A percentile compares a stretch with the other conserved stretches of the same genome.
phyloP scores from a whole-genome alignment of 495 filamentous ascomycete species.

The Alectoria sarmentosa region DNA sequence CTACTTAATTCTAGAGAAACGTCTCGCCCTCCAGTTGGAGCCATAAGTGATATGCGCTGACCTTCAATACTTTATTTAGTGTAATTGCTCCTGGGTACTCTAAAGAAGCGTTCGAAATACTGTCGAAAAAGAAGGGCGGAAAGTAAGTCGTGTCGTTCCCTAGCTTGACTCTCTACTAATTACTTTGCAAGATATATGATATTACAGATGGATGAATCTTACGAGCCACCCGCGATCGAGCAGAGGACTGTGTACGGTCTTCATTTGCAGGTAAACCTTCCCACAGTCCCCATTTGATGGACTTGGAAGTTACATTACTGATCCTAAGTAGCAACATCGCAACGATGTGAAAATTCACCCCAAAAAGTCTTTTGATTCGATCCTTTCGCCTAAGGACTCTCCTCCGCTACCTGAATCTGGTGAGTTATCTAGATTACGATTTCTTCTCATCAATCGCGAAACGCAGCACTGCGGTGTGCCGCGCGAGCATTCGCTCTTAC shows the following conservation, averaged over 20 bases:
- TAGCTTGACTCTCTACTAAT: no score
- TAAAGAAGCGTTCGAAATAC: slow-evolving; percentile 75
- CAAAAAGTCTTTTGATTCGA: slow-evolving; percentile 68
- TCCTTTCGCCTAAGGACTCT: slow-evolving; percentile 78
- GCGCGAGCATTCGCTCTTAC: no score
- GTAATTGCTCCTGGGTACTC: slow-evolving; percentile 77
- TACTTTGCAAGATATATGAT: slow-evolving; percentile 45
- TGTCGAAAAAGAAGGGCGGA: slow-evolving; percentile 97
- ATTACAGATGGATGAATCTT: slow-evolving; percentile 83
- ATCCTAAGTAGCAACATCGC: slow-evolving; percentile 55
- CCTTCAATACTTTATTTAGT: no score
- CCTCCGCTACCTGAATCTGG: slow-evolving; percentile 58
- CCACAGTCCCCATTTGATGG: no score
- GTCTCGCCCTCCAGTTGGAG: no score
- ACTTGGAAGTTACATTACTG: no score
- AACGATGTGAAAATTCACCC: slow-evolving; percentile 86
- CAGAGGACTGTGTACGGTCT: slow-evolving; percentile 83
- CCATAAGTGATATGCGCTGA: no score
- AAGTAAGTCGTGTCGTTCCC: slow-evolving; percentile 54
- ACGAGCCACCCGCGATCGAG: slow-evolving; percentile 69
- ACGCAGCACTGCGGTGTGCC: no score
- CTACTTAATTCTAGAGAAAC: no score
- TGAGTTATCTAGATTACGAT: no score
- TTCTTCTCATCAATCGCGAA: no score
- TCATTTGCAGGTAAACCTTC: slow-evolving; percentile 45